Evolutionary conservation across 2,329 filamentous ascomycete species (phyloP).

Genomic region (Cordyceps pruinosa): DNA sequence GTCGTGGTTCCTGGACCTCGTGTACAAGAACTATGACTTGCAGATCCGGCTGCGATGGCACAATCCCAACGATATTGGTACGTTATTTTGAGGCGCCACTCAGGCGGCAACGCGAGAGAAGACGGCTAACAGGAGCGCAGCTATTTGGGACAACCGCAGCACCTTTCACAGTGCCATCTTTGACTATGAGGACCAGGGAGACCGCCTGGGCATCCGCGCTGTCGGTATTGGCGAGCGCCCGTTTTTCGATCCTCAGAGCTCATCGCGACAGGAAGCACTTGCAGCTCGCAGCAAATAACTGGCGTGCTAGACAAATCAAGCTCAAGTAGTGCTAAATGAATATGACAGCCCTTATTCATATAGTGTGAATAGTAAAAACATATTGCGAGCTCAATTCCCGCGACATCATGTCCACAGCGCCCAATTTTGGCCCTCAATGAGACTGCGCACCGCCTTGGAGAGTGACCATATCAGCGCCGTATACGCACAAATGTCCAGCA

Average conservation of each 20-base stretch:
- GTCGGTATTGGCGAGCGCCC: constrained; percentile 48
- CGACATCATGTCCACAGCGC: neutral
- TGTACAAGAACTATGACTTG: constrained; percentile 50
- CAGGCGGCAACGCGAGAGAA: neutral
- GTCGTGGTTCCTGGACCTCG: constrained; percentile 43
- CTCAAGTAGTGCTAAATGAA: neutral
- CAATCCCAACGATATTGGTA: constrained; percentile 36
- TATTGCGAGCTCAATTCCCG: neutral
- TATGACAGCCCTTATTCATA: neutral
- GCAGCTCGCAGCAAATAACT: neutral
- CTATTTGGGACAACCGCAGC: constrained; percentile 54
- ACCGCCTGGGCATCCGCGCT: constrained; percentile 41
- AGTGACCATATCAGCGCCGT: neutral
- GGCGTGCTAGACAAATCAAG: too few species aligned
- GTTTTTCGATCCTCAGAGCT: constrained; percentile 43
- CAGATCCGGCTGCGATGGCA: constrained; percentile 43
- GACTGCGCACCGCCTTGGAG: neutral
- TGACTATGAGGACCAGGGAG: constrained; percentile 42
- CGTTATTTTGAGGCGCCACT: neutral
- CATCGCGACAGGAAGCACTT: constrained; percentile 10
- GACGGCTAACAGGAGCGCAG: constrained; percentile 20
- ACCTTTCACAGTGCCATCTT: constrained; percentile 49
- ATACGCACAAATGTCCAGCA: constrained; percentile 3
- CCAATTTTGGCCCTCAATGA: neutral
- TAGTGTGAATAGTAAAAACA: neutral